Percentiles rank a stretch among this genome's conserved stretches.
These are phyloP conservation scores for Polytrichum formosum DNA, from an alignment of 225 moss, liverwort and hornwort species.

Conservation along the genomic window DNA sequence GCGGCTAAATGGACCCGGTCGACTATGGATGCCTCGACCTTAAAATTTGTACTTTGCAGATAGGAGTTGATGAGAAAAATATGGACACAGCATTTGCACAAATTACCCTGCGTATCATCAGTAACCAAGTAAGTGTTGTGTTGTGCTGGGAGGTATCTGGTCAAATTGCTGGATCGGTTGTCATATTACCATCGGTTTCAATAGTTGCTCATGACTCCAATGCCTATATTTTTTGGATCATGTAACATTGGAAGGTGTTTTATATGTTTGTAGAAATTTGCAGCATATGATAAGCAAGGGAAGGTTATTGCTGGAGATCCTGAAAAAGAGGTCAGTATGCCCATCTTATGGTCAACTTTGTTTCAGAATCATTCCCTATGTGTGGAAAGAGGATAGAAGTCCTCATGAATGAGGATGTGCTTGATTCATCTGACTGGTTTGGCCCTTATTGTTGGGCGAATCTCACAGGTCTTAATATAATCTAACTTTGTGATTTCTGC, in stretches of 20 bases:
- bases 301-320: slow-evolving; percentile 85
- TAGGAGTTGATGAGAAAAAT: slow-evolving; percentile 93
- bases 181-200: not conserved
- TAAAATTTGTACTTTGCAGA: slow-evolving; percentile 36
- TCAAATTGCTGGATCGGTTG: too few relatives aligned
- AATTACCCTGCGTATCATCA: slow-evolving; percentile 75
- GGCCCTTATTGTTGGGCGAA: too few relatives aligned
- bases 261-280: slow-evolving; percentile 62
- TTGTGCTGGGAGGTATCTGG: too few relatives aligned
- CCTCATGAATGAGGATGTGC: too few relatives aligned
- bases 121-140: slow-evolving; percentile 65
- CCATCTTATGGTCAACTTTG: not conserved
- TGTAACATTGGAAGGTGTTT: not conserved
- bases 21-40: too few relatives aligned
- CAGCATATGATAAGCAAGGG: slow-evolving; percentile 88
- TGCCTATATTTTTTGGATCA: not conserved
- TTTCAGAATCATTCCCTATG: too few relatives aligned
- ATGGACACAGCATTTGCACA: slow-evolving; percentile 96
- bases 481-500: too few relatives aligned
- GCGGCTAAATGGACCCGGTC: too few relatives aligned
- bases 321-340: slow-evolving; percentile 64
- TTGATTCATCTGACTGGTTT: too few relatives aligned
- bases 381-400: too few relatives aligned
- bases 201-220: not conserved
- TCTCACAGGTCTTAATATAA: too few relatives aligned